Evolutionary conservation across 2,329 filamentous ascomycete species (phyloP), one percentile per base, ranked within the genome.

Genomic region (Lecanicillium sp.): DNA sequence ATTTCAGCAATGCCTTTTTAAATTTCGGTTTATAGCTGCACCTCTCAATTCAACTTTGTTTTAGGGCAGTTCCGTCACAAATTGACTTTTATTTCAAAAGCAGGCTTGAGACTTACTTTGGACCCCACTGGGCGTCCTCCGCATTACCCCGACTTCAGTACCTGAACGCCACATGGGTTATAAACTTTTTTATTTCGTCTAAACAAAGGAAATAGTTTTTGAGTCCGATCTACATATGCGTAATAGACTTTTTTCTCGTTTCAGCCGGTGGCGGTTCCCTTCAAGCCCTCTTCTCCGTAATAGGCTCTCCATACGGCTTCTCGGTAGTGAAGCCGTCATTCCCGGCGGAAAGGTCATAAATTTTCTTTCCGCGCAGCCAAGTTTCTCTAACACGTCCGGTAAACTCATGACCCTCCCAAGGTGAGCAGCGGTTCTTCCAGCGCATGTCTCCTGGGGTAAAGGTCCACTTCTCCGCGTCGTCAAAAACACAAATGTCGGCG

Each of bases 351-450:
- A 84, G 68, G 45, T 75, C 72, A 58, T 83, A 94, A n/a, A 95
- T 72, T 56, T 74, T 80, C 46, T 65, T 67, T 0, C 89, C 89
- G 6, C 88, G 71, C 45, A 95, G 55, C 84, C 86, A 95, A 7
- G 89, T 95, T 70, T 94, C 85, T 42, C 65, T 69, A 9, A 95
- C 88, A 43, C 87, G 75, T 1, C 89, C 89, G 33, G 71, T 74
- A 51, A 95, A 80, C 22, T 67, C 71, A 59, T 82, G 83, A 15
- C 85, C 85, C 58, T 95, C 83, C 71, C 94, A 95, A 0, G 89
- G 88, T 41, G 82, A 88, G 67, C 87, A 89, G 54, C 87, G 86
- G 62, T 95, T 95, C 61, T 87, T 81, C 75, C 94, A 98, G 48
- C 92, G 74, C 88, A 98, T 94, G 35, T 87, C 86, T 44, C 75